Evolutionary conservation across 1,284 basidiomycete species (phyloP).

Genomic region (Sanghuangporus sanghuang): DNA sequence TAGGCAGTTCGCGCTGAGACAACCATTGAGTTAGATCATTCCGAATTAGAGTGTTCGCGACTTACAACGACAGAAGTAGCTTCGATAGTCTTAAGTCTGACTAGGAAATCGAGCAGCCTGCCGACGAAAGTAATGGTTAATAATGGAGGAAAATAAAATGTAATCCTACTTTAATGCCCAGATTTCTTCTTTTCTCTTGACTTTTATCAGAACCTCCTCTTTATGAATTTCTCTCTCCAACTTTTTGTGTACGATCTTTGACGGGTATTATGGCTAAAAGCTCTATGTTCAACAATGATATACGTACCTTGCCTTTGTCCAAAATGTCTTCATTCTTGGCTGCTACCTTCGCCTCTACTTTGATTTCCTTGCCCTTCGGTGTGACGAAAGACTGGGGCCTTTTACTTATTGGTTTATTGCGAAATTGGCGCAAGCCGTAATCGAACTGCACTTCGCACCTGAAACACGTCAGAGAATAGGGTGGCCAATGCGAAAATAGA

Average conservation of each 20-base stretch:
- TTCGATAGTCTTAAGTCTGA: slow-evolving; percentile 45
- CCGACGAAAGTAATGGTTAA: background rate
- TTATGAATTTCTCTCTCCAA: slow-evolving; percentile 74
- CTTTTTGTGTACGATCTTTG: slow-evolving; percentile 67
- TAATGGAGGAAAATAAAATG: background rate
- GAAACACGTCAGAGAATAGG: background rate
- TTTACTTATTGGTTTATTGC: slow-evolving; percentile 44
- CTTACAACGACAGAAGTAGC: slow-evolving; percentile 43
- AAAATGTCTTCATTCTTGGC: slow-evolving; percentile 53
- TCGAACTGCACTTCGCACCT: slow-evolving; percentile 81
- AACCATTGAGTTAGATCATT: background rate
- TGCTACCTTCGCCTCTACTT: slow-evolving; percentile 53
- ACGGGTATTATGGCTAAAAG: background rate
- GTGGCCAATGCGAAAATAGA: background rate
- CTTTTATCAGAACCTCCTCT: slow-evolving; percentile 46
- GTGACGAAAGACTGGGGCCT: slow-evolving; percentile 62
- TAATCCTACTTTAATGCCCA: slow-evolving; percentile 62
- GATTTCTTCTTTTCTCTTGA: slow-evolving; percentile 55
- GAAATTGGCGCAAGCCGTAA: slow-evolving; percentile 59
- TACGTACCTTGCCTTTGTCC: slow-evolving; percentile 55
- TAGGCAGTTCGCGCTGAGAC: slow-evolving; percentile 63
- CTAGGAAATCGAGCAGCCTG: slow-evolving; percentile 63
- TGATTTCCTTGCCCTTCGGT: slow-evolving; percentile 61
- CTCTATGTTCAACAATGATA: slow-evolving; percentile 7
- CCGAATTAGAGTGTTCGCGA: background rate